Evolutionary conservation across 441 rosid genomes (phyloP).

Genomic region (Erodium texanum): DNA sequence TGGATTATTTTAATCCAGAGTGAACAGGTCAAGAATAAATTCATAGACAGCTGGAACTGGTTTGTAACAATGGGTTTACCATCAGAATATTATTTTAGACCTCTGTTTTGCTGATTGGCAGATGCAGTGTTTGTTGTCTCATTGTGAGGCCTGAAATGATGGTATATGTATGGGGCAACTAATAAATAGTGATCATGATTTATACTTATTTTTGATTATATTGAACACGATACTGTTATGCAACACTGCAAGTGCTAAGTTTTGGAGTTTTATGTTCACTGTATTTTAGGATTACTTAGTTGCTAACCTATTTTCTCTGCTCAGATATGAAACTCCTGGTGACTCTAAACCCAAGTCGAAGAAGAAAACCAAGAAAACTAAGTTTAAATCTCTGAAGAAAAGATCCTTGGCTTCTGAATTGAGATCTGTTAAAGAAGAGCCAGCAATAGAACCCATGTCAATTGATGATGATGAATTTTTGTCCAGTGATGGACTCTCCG

Average conservation of each 20-base stretch:
- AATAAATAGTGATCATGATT: background rate
- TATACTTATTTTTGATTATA: background rate
- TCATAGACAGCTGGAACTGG: background rate
- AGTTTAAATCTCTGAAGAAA: slow-evolving; percentile 85
- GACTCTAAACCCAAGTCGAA: slow-evolving; percentile 62
- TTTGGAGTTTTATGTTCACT: slow-evolving; percentile 3
- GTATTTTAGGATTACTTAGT: background rate
- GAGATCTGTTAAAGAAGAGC: slow-evolving; percentile 49
- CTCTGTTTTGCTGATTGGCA: background rate
- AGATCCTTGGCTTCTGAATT: slow-evolving; percentile 67
- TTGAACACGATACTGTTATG: background rate
- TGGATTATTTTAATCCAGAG: background rate
- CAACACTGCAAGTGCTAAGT: background rate
- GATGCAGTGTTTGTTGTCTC: background rate
- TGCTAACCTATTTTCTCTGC: slow-evolving; percentile 17
- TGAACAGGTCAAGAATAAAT: background rate
- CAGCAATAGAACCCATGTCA: slow-evolving; percentile 41
- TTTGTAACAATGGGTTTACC: background rate
- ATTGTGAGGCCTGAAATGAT: background rate
- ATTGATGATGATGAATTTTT: slow-evolving; percentile 53
- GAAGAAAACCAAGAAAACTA: slow-evolving; percentile 89
- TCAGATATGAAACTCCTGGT: slow-evolving; percentile 54
- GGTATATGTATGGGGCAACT: background rate
- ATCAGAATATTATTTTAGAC: background rate
- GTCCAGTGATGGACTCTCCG: slow-evolving; percentile 40